Base-by-base conservation (phyloP, 2,329 filamentous ascomycete genomes). In the Rutstroemia sp. region DNA sequence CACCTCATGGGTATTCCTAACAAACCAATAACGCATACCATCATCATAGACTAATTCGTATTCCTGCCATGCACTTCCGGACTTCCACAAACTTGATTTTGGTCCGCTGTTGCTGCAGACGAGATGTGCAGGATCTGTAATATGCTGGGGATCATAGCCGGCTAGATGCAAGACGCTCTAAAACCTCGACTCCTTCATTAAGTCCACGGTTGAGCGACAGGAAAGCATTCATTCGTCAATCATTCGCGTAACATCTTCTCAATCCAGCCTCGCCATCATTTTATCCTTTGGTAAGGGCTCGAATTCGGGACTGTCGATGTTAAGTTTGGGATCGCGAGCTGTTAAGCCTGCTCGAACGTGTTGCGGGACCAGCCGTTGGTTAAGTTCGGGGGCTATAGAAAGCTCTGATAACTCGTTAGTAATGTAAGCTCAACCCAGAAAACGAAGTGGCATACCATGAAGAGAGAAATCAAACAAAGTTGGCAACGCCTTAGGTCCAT, bases 251-350 rank as follows among this genome's bases (percentile, higher is more conserved):
- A 60, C 27, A 53, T 57, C 18, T 25, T 25, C 74, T 92, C 87
- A 99, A 76, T 99, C 94, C 74, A 99, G 80, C 74, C 92, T 90
- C 58, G 94, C 94, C 77, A 96, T 90, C 94, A 99, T 97, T 73
- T 96, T 90, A 69, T 94, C 87, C 79, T 91, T 95, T 69, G 87
- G 78, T 77, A 99, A 79, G 47, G 92, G 92, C 66, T 85, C 90
- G 74, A 99, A 89, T 73, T 92, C 92, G 74, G 96, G 90, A 69
- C 96, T 90, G 72, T 97, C 92, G 65, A 99, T 81, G 38, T 55
- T 48, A 9, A 50, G 46, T 38, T 55, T 50, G 37, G 18, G n/a
- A 54, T 90, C 92, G 67, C 85, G 85, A 49, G 86, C 80, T 61
- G 82, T 82, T 59, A 99, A 80, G 58, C 83, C 79, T 21, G 89